Conservation (phyloP, 176 grass and related monocot genomes). For the Elaeis guineensis region DNA sequence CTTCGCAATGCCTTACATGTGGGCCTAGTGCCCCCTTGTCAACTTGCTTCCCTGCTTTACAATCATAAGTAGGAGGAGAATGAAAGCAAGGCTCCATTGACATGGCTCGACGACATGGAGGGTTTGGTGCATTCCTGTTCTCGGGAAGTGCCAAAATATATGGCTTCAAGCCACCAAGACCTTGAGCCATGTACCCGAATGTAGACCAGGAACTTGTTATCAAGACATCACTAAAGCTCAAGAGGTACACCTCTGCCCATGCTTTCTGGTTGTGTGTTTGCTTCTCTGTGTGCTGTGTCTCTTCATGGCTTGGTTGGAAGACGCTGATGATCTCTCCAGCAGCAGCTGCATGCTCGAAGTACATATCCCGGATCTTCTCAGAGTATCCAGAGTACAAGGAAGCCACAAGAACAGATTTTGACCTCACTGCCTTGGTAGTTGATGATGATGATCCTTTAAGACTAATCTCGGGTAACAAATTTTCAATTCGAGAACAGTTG, state of each 20-base stretch:
- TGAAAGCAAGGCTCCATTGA: slow-evolving; percentile 94
- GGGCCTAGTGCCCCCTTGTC: slow-evolving; percentile 47
- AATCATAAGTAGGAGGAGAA: slow-evolving; percentile 57
- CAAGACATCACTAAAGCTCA: slow-evolving; percentile 82
- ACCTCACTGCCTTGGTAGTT: slow-evolving; percentile 21
- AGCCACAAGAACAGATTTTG: slow-evolving; percentile 62
- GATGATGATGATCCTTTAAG: slow-evolving; percentile 9
- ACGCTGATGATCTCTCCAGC: slow-evolving; percentile 60
- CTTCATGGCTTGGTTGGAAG: slow-evolving; percentile 88
- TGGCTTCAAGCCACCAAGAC: slow-evolving; percentile 73
- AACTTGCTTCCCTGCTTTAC: slow-evolving; percentile 46
- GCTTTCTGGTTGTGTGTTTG: slow-evolving; percentile 92
- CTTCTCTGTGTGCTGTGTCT: slow-evolving; percentile 71
- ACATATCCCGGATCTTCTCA: slow-evolving; percentile 67
- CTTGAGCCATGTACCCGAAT: slow-evolving; percentile 77
- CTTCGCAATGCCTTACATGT: slow-evolving; percentile 80
- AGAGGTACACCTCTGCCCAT: slow-evolving; percentile 68
- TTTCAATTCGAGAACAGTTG: slow-evolving; percentile 52
- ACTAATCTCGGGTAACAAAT: slow-evolving; percentile 47
- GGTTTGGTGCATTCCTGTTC: slow-evolving; percentile 36
- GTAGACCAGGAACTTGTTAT: slow-evolving; percentile 82
- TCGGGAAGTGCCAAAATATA: slow-evolving; percentile 69
- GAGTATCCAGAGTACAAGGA: slow-evolving; percentile 74
- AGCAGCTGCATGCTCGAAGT: slow-evolving; percentile 71
- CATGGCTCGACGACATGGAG: slow-evolving; percentile 51